Percentiles rank a stretch among this genome's conserved stretches.
Conservation (phyloP, 2,329 filamentous ascomycete genomes). For the Aureobasidium lini region DNA sequence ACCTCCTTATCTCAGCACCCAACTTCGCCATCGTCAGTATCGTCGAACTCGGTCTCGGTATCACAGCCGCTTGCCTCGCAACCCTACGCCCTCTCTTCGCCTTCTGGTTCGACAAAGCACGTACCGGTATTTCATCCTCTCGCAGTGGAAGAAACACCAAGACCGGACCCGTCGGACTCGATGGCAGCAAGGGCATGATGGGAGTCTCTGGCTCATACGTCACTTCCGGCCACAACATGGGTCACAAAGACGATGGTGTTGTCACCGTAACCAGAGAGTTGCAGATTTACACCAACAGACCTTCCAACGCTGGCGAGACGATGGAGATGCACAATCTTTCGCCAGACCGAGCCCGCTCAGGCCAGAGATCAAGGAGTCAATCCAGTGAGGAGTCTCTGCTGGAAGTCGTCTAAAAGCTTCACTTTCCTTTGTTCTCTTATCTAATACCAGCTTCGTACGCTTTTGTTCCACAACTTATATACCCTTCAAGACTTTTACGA, state of each 20-base stretch:
- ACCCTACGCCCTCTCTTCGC: conserved; percentile 28
- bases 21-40: conserved; percentile 24
- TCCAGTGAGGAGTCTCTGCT: conserved; percentile 2
- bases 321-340: neutral
- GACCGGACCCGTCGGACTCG: neutral
- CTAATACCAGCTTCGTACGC: neutral
- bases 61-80: conserved; percentile 26
- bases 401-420: neutral
- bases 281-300: neutral
- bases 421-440: neutral
- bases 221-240: neutral
- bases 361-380: neutral
- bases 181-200: neutral
- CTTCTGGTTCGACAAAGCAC: conserved; percentile 17
- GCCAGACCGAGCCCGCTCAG: neutral
- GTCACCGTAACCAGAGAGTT: conserved; percentile 8
- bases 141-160: neutral
- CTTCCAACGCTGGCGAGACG: neutral
- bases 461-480: neutral
- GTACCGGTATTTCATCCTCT: neutral
- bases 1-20: conserved; percentile 21
- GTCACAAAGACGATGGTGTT: conserved; percentile 4
- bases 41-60: conserved; percentile 28
- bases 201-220: neutral
- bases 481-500: neutral